These are phyloP conservation scores for Cutaneotrichosporon sp. DNA, from an alignment of 1,284 basidiomycete genomes.

Conservation along the genomic window DNA sequence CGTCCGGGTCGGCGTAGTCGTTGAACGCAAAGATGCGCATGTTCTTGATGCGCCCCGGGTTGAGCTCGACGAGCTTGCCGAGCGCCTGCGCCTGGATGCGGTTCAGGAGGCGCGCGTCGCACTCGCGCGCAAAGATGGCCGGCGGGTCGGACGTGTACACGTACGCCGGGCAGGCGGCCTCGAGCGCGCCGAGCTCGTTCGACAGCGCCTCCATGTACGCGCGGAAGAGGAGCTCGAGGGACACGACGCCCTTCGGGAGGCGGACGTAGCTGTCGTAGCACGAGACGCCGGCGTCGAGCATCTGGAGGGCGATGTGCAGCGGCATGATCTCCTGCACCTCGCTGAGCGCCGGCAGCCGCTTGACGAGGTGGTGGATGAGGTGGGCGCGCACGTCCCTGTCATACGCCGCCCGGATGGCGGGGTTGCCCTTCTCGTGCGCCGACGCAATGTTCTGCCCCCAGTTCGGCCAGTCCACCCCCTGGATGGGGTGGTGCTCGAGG, in stretches of 20 bases:
- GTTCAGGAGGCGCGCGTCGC: slow-evolving; percentile 25
- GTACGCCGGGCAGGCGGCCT: slow-evolving; percentile 27
- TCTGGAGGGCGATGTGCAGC: no score
- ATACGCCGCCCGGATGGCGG: not conserved
- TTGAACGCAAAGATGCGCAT: slow-evolving; percentile 17
- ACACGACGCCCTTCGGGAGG: slow-evolving; percentile 15
- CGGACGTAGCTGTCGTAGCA: no score
- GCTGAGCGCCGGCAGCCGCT: slow-evolving; percentile 8
- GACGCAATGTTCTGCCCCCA: not conserved
- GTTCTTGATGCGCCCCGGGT: not conserved
- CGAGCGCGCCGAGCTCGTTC: slow-evolving; percentile 38
- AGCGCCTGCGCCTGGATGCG: slow-evolving; percentile 16
- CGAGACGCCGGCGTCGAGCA: not conserved
- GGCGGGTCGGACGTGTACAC: slow-evolving; percentile 38
- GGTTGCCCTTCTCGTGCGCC: not conserved
- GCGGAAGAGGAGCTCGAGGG: slow-evolving; percentile 28
- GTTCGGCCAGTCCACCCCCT: not conserved
- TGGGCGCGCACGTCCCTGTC: slow-evolving; percentile 6
- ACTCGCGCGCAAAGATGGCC: slow-evolving; percentile 31
- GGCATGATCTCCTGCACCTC: not conserved
- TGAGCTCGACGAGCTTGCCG: not conserved
- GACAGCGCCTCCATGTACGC: slow-evolving; percentile 18
- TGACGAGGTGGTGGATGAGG: slow-evolving; percentile 13
- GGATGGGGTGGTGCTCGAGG: not conserved
- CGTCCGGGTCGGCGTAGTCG: slow-evolving; percentile 12